These are phyloP conservation scores for Aspergillus unguis DNA, from an alignment of 2,329 filamentous ascomycete genomes.

Conservation along the genomic window DNA sequence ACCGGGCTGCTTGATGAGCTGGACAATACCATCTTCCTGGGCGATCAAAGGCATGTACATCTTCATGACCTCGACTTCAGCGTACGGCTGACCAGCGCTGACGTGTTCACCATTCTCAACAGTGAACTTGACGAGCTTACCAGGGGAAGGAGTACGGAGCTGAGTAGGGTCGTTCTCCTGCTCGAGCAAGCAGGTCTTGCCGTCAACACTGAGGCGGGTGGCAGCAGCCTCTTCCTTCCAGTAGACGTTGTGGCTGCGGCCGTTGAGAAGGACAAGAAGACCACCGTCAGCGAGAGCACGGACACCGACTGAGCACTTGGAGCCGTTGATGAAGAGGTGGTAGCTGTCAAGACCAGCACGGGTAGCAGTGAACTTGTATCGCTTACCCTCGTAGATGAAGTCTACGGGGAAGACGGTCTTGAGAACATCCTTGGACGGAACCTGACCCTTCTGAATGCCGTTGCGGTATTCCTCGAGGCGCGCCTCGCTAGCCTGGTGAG, in stretches of 20 bases:
- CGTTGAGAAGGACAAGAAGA: conserved; percentile 82
- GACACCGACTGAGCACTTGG: conserved; percentile 90
- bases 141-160: conserved; percentile 87
- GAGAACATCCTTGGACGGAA: conserved; percentile 91
- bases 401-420: conserved; percentile 98
- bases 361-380: conserved; percentile 98
- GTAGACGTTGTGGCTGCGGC: conserved; percentile 96
- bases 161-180: conserved; percentile 99
- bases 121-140: conserved; percentile 96
- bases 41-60: conserved; percentile 99
- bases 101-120: conserved; percentile 95
- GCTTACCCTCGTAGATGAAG: conserved; percentile 95
- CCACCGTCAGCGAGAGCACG: conserved; percentile 91
- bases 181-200: conserved; percentile 96
- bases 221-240: conserved; percentile 99
- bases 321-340: conserved; percentile 98
- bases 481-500: conserved; percentile 86
- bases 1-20: conserved; percentile 98
- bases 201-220: conserved; percentile 91
- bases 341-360: conserved; percentile 90
- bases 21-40: conserved; percentile 91
- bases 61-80: conserved; percentile 99
- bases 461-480: conserved; percentile 83
- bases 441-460: conserved; percentile 93
- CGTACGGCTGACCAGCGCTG: conserved; percentile 85